Conservation (phyloP, 1,139 yeast species). For the Nematodospora anomalae region DNA sequence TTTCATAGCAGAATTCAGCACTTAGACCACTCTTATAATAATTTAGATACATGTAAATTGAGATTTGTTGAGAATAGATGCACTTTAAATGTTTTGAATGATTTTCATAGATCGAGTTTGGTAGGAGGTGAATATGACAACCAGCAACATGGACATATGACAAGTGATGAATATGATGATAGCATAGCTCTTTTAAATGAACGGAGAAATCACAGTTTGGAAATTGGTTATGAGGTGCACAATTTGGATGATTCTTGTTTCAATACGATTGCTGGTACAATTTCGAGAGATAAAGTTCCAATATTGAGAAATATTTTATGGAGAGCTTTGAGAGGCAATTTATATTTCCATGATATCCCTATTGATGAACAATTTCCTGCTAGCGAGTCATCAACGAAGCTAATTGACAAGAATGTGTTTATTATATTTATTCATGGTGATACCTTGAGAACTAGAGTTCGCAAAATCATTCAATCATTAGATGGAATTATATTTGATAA, state of each 20-base stretch:
- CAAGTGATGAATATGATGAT: constrained; percentile 30
- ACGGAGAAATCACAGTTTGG: constrained; percentile 26
- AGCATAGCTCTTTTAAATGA: constrained; percentile 34
- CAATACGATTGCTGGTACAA: constrained; percentile 53
- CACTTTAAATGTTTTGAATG: constrained; percentile 32
- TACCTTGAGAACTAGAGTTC: constrained; percentile 62
- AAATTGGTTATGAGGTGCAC: constrained; percentile 26
- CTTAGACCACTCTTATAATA: constrained; percentile 31
- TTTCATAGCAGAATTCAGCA: constrained; percentile 32
- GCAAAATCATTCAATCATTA: constrained; percentile 75
- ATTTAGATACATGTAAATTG: constrained; percentile 23
- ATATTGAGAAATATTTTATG: constrained; percentile 52
- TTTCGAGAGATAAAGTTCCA: constrained; percentile 44
- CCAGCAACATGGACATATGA: constrained; percentile 14
- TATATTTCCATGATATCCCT: constrained; percentile 50
- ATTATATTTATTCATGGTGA: constrained; percentile 89
- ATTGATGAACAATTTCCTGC: constrained; percentile 38
- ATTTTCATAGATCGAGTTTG: constrained; percentile 25
- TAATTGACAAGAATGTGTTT: constrained; percentile 68
- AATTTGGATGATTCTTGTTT: constrained; percentile 49
- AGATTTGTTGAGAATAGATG: constrained; percentile 34
- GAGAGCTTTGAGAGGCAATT: constrained; percentile 57
- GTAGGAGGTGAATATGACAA: constrained; percentile 14
- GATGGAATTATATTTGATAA: constrained; percentile 74
- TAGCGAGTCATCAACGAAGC: constrained; percentile 42